A percentile compares a stretch with the other conserved stretches of the same genome.
These are phyloP conservation scores for Trypanosoma brucei DNA, from an alignment of 208 protist genomes.

Conservation along the genomic window DNA sequence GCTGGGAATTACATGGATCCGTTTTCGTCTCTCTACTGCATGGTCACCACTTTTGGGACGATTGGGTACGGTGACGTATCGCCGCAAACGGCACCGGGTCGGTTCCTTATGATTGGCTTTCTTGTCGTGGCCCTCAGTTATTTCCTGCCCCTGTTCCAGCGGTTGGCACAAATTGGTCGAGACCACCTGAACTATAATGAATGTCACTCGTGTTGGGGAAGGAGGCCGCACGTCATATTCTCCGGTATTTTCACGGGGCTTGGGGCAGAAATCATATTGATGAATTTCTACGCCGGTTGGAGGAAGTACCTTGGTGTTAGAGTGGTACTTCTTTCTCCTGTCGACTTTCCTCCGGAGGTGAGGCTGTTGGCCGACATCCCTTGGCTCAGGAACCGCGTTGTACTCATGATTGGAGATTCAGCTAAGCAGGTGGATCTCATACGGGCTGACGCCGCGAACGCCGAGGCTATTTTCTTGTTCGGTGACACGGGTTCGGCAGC, in stretches of 20 bases:
- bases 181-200: slow-evolving; percentile 46
- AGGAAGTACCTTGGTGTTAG: slow-evolving; percentile 64
- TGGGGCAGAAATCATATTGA: slow-evolving; percentile 60
- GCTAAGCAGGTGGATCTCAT: slow-evolving; percentile 43
- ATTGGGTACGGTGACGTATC: slow-evolving; percentile 76
- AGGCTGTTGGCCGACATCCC: slow-evolving; percentile 58
- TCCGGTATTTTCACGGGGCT: slow-evolving; percentile 59
- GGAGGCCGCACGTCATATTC: slow-evolving; percentile 66
- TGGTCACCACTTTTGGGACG: slow-evolving; percentile 63
- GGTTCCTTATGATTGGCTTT: slow-evolving; percentile 68
- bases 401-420: slow-evolving; percentile 68
- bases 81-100: slow-evolving; percentile 40
- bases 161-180: slow-evolving; percentile 36
- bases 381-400: slow-evolving; percentile 67
- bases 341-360: slow-evolving; percentile 51
- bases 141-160: slow-evolving; percentile 69
- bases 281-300: slow-evolving; percentile 80
- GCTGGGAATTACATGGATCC: slow-evolving; percentile 51
- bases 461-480: slow-evolving; percentile 81
- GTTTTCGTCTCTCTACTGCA: slow-evolving; percentile 67
- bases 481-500: slow-evolving; percentile 59
- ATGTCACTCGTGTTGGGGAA: slow-evolving; percentile 32
- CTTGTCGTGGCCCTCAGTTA: slow-evolving; percentile 71
- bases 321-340: slow-evolving; percentile 63
- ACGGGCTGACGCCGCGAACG: slow-evolving; percentile 49